Evolutionary conservation across 2,329 filamentous ascomycete species (phyloP), one percentile per base, ranked within the genome.

Genomic region (Dothideomycetes sp.): DNA sequence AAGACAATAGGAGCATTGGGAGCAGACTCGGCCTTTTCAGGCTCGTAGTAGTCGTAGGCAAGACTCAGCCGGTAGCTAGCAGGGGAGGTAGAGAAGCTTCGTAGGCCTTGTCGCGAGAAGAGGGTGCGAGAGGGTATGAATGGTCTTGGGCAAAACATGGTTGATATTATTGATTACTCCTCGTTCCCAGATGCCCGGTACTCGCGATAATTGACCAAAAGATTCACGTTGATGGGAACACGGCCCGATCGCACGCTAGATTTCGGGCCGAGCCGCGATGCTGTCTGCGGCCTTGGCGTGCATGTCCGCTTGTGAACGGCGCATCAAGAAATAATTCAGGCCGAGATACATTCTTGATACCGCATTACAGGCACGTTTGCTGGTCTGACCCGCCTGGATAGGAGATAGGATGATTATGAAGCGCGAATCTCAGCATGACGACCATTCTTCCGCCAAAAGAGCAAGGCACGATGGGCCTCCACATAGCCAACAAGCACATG

Each of bases 1-100:
- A 96, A 83, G 45, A 96, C 63, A 47, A 96, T 85, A 2, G 88
- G 84, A 38, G 67, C 64, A 41, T 63, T 57, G 22, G 22, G n/a
- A 43, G 48, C 50, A 8, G 39, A 42, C 37, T 41, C 48, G 58
- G 45, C 61, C 43, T 60, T 56, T 53, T 68, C 58, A 40, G 60
- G 55, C 52, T 73, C 65, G 55, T 86, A 77, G 32, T 83, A 64
- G 52, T 85, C 80, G 57, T 75, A 86, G 1, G 72, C 72, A 27
- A 87, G 62, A 14, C 52, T 52, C 41, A 62, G 15, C 8, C 29
- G 35, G 7, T 31, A 36, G 32, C 27, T 37, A 31, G 32, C 27
- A 9, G 34, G 36, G 29, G 27, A 40, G 33, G 35, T 37, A 9
- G 40, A 36, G 34, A 37, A 44, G 14, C 5, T 7, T 14, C 36